phyloP scores from a whole-genome alignment of 495 filamentous ascomycete genomes.

The Penicillium dipodomyicola region DNA sequence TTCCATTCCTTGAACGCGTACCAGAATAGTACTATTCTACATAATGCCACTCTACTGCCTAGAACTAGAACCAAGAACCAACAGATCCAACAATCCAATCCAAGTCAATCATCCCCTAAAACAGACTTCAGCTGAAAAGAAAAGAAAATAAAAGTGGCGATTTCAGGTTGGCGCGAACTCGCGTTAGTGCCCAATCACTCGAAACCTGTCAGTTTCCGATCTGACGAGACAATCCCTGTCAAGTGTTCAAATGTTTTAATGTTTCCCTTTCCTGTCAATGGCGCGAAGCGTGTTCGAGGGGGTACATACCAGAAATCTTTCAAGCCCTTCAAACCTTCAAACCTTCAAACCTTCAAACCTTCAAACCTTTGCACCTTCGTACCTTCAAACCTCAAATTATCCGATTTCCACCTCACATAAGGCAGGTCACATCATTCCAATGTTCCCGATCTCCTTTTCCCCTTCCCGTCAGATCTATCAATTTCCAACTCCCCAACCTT shows the following conservation, averaged over 20 bases:
- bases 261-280: constrained; percentile 19
- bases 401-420: constrained; percentile 22
- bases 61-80: background rate
- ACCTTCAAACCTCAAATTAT: background rate
- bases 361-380: too few relatives aligned
- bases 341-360: too few relatives aligned
- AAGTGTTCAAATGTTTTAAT: too few relatives aligned
- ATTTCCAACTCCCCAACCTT: constrained; percentile 7
- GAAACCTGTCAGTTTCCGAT: constrained; percentile 19
- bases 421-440: constrained; percentile 15
- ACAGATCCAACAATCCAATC: constrained; percentile 1
- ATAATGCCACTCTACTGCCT: constrained; percentile 3
- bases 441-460: background rate
- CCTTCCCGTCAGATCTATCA: constrained; percentile 17
- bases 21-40: background rate
- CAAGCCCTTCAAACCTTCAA: too few relatives aligned
- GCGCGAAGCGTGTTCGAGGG: constrained; percentile 26
- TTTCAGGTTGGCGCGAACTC: constrained; percentile 26
- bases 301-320: constrained; percentile 5
- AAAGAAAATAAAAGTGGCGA: constrained; percentile 18
- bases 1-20: constrained; percentile 12
- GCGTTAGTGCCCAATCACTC: constrained; percentile 13
- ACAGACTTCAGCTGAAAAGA: background rate
- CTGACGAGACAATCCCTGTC: constrained; percentile 10
- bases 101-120: background rate